Percentiles rank a stretch among this genome's conserved stretches.
Conservation (phyloP, 1,284 basidiomycete genomes). For the Clitocybe nebularis region DNA sequence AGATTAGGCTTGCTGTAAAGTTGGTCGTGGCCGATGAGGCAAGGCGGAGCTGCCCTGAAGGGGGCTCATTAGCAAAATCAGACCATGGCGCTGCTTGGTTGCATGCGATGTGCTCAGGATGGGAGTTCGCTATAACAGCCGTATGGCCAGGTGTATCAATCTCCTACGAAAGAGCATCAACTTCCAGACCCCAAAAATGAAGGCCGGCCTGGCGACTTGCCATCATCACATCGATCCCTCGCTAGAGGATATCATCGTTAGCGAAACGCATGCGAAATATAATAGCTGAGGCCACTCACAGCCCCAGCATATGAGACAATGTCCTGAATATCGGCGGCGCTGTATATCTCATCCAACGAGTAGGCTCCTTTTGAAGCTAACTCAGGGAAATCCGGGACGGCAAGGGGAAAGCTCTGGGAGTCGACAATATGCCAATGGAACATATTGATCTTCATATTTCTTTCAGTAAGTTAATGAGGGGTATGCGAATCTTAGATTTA, state of each 20-base stretch:
- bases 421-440: constrained; percentile 78
- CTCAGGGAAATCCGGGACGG: constrained; percentile 50
- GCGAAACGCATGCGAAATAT: neutral
- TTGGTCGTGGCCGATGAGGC: constrained; percentile 41
- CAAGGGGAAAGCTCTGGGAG: constrained; percentile 66
- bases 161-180: constrained; percentile 28
- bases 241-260: constrained; percentile 8
- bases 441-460: constrained; percentile 34
- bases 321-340: constrained; percentile 47
- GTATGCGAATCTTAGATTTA: constrained; percentile 25
- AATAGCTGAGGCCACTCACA: constrained; percentile 14
- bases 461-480: constrained; percentile 4
- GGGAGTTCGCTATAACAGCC: constrained; percentile 49
- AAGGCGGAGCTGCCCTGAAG: constrained; percentile 77
- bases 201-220: constrained; percentile 11
- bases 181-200: too few species aligned
- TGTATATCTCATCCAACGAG: constrained; percentile 49
- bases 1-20: constrained; percentile 32
- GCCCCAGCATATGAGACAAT: constrained; percentile 63
- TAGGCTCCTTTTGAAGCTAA: constrained; percentile 65
- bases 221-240: constrained; percentile 19
- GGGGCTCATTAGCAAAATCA: constrained; percentile 66
- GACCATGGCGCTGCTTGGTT: constrained; percentile 50
- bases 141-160: constrained; percentile 76
- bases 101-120: constrained; percentile 70